phyloP scores from a whole-genome alignment of 257 asterid genomes.

The Voacanga thouarsii region DNA sequence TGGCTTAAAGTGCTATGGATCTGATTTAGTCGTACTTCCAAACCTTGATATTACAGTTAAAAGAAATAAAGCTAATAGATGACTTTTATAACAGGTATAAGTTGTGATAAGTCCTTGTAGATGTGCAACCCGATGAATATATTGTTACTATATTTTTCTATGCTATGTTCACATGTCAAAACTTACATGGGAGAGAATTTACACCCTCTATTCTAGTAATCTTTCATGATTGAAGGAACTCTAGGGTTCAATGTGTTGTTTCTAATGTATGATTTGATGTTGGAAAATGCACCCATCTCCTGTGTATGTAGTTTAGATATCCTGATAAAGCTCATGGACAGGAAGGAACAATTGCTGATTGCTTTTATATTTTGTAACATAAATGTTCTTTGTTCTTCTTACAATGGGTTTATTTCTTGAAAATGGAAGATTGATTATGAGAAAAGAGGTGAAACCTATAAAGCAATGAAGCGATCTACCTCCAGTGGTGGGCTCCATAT shows the following conservation, averaged over 20 bases:
- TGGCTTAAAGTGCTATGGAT: too few relatives aligned
- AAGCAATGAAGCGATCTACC: slow-evolving; percentile 39
- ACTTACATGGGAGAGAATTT: not conserved
- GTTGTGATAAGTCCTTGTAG: not conserved
- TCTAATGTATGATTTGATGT: not conserved
- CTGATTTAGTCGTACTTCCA: too few relatives aligned
- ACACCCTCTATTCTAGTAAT: not conserved
- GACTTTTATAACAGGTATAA: too few relatives aligned
- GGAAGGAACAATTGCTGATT: too few relatives aligned
- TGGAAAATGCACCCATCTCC: too few relatives aligned
- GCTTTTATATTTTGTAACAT: too few relatives aligned
- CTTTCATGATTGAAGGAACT: not conserved
- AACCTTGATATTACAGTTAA: too few relatives aligned
- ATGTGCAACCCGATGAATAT: not conserved
- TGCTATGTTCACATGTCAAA: not conserved
- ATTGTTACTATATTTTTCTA: not conserved
- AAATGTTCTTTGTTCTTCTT: too few relatives aligned
- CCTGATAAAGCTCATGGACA: too few relatives aligned
- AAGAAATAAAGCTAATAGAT: too few relatives aligned
- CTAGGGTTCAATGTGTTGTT: not conserved
- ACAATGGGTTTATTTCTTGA: too few relatives aligned
- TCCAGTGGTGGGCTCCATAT: slow-evolving; percentile 68
- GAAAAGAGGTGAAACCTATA: slow-evolving; percentile 47
- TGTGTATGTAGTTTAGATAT: not conserved
- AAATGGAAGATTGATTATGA: too few relatives aligned